A percentile compares a stretch with the other conserved stretches of the same genome.
Evolutionary conservation across 2,329 filamentous ascomycete species (phyloP).

Genomic region (Neonectria ditissima): DNA sequence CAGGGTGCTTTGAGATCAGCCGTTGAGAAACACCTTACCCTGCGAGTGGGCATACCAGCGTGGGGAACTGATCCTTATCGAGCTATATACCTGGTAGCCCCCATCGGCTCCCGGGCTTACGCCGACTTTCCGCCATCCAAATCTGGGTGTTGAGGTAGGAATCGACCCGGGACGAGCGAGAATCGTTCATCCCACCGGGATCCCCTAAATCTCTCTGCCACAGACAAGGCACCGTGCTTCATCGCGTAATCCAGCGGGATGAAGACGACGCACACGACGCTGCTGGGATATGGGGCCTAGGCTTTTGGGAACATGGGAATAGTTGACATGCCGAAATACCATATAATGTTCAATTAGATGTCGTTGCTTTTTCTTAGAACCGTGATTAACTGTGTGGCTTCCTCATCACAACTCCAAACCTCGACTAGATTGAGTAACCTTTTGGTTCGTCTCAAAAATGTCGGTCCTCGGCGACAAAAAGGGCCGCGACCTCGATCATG

Average conservation of each 20-base stretch:
- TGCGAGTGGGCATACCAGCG: background rate
- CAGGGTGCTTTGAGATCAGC: background rate
- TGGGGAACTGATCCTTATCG: background rate
- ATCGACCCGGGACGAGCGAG: background rate
- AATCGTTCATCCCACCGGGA: constrained; percentile 19
- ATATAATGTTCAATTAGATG: background rate
- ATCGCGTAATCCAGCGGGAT: constrained; percentile 25
- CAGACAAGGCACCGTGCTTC: background rate
- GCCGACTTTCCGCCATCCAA: background rate
- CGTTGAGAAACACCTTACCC: constrained; percentile 11
- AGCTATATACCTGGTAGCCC: background rate
- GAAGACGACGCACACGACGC: background rate
- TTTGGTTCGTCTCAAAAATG: background rate
- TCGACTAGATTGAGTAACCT: background rate
- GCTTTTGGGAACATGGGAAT: background rate
- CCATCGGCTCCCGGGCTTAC: background rate
- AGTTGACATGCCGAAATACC: background rate
- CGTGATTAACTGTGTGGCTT: background rate
- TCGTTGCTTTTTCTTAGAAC: background rate
- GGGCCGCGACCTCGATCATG: constrained; percentile 8
- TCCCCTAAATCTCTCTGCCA: background rate
- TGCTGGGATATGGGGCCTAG: background rate
- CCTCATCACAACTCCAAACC: background rate
- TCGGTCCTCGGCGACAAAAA: background rate
- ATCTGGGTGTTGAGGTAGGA: background rate